Evolutionary conservation across 1,284 basidiomycete genomes (phyloP).

Genomic region (Cryptococcus sp.): DNA sequence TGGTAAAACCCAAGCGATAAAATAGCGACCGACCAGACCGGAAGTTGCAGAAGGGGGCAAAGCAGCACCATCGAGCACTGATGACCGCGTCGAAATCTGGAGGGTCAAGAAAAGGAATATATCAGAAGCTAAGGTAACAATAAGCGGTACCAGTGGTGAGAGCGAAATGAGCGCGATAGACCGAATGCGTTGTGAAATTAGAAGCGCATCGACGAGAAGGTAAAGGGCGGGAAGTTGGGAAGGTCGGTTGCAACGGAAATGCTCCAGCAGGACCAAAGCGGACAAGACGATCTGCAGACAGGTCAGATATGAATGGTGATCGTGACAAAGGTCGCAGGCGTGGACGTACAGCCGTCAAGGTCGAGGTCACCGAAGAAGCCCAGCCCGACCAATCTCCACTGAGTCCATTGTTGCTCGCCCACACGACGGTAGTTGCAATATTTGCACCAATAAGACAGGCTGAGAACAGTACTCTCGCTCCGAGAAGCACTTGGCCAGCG

Average conservation of each 20-base stretch:
- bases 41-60: constrained; percentile 14
- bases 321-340: not conserved
- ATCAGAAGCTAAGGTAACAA: constrained; percentile 5
- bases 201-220: constrained; percentile 15
- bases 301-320: too few relatives aligned
- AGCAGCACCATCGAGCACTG: constrained; percentile 7
- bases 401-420: not conserved
- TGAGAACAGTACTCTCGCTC: not conserved
- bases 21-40: constrained; percentile 19
- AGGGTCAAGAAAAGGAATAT: constrained; percentile 16
- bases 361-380: not conserved
- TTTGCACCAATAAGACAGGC: not conserved
- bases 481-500: not conserved
- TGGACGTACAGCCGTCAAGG: constrained; percentile 14
- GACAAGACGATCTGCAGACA: not conserved
- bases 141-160: constrained; percentile 1
- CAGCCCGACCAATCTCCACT: not conserved
- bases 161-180: constrained; percentile 7
- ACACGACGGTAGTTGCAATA: not conserved
- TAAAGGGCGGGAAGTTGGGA: constrained; percentile 22
- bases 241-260: constrained; percentile 10
- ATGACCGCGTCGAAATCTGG: constrained; percentile 16
- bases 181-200: constrained; percentile 14
- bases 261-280: constrained; percentile 11
- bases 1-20: constrained; percentile 20